Evolutionary conservation across 2,329 filamentous ascomycete genomes (phyloP), one percentile per base, ranked within the genome.

Genomic region (Fusarium dimerum): DNA sequence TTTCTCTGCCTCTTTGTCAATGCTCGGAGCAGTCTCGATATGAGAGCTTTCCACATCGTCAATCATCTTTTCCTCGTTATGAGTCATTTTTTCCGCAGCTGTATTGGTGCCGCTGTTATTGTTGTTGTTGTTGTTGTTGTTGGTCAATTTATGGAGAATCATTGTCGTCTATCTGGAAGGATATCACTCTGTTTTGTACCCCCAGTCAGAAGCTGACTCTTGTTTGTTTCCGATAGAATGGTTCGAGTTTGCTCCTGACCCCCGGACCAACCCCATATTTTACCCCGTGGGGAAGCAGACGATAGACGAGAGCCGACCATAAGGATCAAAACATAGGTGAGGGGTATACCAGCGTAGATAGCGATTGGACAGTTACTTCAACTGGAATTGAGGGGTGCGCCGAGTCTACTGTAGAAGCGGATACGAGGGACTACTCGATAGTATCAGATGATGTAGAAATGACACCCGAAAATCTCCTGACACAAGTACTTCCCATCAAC

Each of bases 371-470:
- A 26, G 20, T 26, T 26, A 26, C 20, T 26, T 26, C 20, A 26
- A 7, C 20, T 26, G 20, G 20, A 26, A 26, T 26, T 26, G 20
- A 26, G 20, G 20, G 20, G 7, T 7, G 20, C 20, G 7, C 7
- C 20, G 20, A 7, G 5, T 26, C 20, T 26, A n/a, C n/a, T n/a
- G n/a, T n/a, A 7, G 20, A 26, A 26, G 20, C 20, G 20, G 32
- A 36, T 36, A 36, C 13, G 9, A 36, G 30, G 32, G 10, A 15
- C 32, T 36, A 36, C 13, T 11, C 32, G 6, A 32, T 12, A 32
- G 30, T 36, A 11, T 36, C 41, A 55, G 15, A 52, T 45, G 26
- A 55, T 51, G 13, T 49, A 55, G 41, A 55, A 55, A 55, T 55
- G 46, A 32, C 48, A 55, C 5, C 49, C 45, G 39, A 55, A 55